phyloP scores from a whole-genome alignment of 352 stramenopile genomes.

The Pythium dissotocum region DNA sequence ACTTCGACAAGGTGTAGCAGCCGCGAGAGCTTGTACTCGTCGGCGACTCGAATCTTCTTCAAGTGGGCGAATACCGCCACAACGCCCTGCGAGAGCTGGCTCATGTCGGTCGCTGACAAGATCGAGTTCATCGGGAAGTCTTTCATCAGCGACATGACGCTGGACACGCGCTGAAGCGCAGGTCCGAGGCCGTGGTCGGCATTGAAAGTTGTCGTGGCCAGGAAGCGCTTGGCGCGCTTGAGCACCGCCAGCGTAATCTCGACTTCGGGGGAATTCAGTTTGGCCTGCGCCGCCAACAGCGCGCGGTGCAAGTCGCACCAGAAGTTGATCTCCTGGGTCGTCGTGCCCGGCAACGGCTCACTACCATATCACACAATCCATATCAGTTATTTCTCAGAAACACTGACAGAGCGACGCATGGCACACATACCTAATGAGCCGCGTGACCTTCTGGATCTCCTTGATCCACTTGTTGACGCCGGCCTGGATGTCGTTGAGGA shows the following conservation, averaged over 20 bases:
- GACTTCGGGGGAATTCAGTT: slow-evolving; percentile 87
- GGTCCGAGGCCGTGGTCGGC: slow-evolving; percentile 87
- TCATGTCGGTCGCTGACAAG: slow-evolving; percentile 86
- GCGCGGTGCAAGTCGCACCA: slow-evolving; percentile 92
- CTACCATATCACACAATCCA: slow-evolving; percentile 22
- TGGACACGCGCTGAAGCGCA: slow-evolving; percentile 84
- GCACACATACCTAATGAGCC: slow-evolving; percentile 61
- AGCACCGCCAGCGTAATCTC: slow-evolving; percentile 91
- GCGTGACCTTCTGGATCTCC: slow-evolving; percentile 94
- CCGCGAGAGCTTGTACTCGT: slow-evolving; percentile 86
- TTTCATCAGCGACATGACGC: slow-evolving; percentile 92
- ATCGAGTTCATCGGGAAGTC: slow-evolving; percentile 93
- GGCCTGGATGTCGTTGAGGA: slow-evolving; percentile 86
- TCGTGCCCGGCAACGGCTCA: slow-evolving; percentile 83
- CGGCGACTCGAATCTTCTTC: slow-evolving; percentile 89
- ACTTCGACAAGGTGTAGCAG: slow-evolving; percentile 83
- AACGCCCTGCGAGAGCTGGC: slow-evolving; percentile 79
- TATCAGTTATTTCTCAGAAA: neutral
- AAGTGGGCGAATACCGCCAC: slow-evolving; percentile 86
- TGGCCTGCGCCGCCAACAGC: slow-evolving; percentile 83
- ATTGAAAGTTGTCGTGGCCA: slow-evolving; percentile 91
- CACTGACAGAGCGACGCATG: neutral
- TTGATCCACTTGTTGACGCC: slow-evolving; percentile 95
- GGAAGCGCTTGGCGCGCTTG: slow-evolving; percentile 91
- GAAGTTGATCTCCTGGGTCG: slow-evolving; percentile 95